Evolutionary conservation across 1,139 yeast species (phyloP).

Genomic region (Magnusiomyces clavatus): DNA sequence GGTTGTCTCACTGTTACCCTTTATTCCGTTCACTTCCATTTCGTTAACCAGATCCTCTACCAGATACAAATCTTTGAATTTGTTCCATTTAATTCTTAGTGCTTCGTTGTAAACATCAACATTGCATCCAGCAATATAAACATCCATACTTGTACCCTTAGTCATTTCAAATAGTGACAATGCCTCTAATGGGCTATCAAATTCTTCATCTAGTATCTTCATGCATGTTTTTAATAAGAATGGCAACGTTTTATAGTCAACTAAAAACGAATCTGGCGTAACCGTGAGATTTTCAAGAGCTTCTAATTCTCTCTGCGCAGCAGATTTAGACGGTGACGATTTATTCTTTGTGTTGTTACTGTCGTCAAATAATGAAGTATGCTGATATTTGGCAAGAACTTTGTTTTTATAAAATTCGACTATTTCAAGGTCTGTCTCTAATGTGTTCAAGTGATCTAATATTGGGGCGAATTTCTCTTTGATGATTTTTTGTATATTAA

Average conservation of each 20-base stretch:
- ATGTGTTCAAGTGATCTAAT: slow-evolving; percentile 21
- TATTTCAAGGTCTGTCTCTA: slow-evolving; percentile 26
- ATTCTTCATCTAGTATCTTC: slow-evolving; percentile 27
- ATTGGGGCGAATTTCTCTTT: slow-evolving; percentile 19
- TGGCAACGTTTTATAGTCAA: slow-evolving; percentile 19
- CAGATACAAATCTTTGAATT: slow-evolving; percentile 33
- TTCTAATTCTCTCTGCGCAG: slow-evolving; percentile 6
- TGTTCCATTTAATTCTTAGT: slow-evolving; percentile 34
- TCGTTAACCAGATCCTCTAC: slow-evolving; percentile 34
- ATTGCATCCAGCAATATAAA: slow-evolving; percentile 36
- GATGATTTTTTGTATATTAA: slow-evolving; percentile 10
- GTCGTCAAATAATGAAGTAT: neutral
- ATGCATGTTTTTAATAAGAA: slow-evolving; percentile 15
- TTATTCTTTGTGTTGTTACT: neutral
- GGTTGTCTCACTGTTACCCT: slow-evolving; percentile 33
- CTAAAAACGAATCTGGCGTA: slow-evolving; percentile 13
- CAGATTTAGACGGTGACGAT: neutral
- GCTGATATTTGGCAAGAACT: slow-evolving; percentile 14
- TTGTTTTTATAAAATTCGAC: slow-evolving; percentile 20
- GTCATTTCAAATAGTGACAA: slow-evolving; percentile 34
- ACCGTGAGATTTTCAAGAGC: slow-evolving; percentile 14
- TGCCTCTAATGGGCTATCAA: slow-evolving; percentile 35
- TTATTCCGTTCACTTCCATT: slow-evolving; percentile 39
- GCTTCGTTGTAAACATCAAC: slow-evolving; percentile 36
- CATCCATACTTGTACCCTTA: slow-evolving; percentile 32